phyloP scores from a whole-genome alignment of 257 asterid genomes.

The Vinca minor region DNA sequence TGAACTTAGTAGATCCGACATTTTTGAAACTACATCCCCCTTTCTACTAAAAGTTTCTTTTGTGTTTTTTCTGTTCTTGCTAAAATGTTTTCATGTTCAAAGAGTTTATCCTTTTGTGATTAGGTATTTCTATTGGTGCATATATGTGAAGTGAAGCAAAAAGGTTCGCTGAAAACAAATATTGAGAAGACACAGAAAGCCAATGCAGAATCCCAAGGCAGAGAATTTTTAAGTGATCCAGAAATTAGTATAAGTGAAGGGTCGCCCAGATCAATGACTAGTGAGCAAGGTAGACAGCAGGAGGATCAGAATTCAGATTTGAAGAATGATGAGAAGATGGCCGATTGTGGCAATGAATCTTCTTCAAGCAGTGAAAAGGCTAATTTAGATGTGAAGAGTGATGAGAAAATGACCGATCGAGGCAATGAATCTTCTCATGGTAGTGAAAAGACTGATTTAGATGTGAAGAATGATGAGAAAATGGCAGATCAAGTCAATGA shows the following conservation, averaged over 20 bases:
- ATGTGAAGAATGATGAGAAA: constrained; percentile 26
- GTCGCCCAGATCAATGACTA: constrained; percentile 33
- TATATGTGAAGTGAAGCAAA: constrained; percentile 37
- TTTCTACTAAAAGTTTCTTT: not conserved
- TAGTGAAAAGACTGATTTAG: constrained; percentile 27
- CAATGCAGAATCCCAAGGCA: constrained; percentile 31
- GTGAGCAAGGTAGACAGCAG: constrained; percentile 26
- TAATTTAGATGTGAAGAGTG: constrained; percentile 22
- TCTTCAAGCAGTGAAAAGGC: constrained; percentile 29
- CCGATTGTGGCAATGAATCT: constrained; percentile 31
- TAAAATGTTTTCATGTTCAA: constrained; percentile 11
- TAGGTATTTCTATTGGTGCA: constrained; percentile 90
- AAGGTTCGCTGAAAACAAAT: constrained; percentile 33
- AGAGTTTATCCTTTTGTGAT: constrained; percentile 1
- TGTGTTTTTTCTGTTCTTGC: not conserved
- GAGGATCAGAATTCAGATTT: constrained; percentile 29
- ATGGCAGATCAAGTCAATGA: constrained; percentile 30
- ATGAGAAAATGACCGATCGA: constrained; percentile 29
- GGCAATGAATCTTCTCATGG: constrained; percentile 30
- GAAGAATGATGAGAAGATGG: constrained; percentile 24
- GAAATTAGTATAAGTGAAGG: constrained; percentile 27
- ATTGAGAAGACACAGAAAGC: constrained; percentile 31
- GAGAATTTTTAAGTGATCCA: constrained; percentile 28
- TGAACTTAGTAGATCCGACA: not conserved
- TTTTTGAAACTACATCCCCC: not conserved